Evolutionary conservation across 768 basidiomycete genomes (phyloP).

Genomic region (Naematelia encephala): DNA sequence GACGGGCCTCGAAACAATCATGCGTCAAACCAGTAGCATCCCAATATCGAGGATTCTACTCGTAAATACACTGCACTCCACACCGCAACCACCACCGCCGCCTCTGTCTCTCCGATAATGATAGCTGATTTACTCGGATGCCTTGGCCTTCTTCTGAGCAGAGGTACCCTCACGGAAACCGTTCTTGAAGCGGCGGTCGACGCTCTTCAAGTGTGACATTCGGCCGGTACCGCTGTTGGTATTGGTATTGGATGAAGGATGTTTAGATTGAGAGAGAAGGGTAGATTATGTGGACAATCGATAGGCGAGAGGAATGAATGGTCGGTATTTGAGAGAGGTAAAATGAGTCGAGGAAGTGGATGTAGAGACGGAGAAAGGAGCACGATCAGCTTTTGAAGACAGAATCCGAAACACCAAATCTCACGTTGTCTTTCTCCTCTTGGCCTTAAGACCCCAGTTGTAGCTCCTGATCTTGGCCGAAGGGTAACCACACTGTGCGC

Average conservation of each 20-base stretch:
- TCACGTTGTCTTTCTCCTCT: conserved; percentile 95
- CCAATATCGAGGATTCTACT: conserved; percentile 1
- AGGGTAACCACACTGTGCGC: conserved; percentile 95
- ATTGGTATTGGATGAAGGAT: background rate
- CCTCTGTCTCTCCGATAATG: background rate
- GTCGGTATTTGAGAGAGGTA: conserved; percentile 10
- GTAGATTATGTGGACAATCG: background rate
- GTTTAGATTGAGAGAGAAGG: background rate
- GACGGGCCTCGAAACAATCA: background rate
- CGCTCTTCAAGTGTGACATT: conserved; percentile 88
- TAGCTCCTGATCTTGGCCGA: conserved; percentile 90
- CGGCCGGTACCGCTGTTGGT: conserved; percentile 78
- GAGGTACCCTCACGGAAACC: conserved; percentile 93
- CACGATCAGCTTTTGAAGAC: too few species aligned
- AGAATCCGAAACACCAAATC: too few species aligned
- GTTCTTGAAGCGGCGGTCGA: conserved; percentile 96
- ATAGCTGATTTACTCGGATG: conserved; percentile 36
- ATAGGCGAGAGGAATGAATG: background rate
- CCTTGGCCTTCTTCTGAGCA: conserved; percentile 78
- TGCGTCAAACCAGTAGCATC: background rate
- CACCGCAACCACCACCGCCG: background rate
- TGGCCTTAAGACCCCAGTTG: conserved; percentile 98
- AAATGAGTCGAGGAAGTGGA: too few species aligned
- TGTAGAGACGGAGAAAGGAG: background rate
- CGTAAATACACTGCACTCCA: conserved; percentile 3